Conservation (phyloP, 2,329 filamentous ascomycete species). For the Fusarium metavorans region DNA sequence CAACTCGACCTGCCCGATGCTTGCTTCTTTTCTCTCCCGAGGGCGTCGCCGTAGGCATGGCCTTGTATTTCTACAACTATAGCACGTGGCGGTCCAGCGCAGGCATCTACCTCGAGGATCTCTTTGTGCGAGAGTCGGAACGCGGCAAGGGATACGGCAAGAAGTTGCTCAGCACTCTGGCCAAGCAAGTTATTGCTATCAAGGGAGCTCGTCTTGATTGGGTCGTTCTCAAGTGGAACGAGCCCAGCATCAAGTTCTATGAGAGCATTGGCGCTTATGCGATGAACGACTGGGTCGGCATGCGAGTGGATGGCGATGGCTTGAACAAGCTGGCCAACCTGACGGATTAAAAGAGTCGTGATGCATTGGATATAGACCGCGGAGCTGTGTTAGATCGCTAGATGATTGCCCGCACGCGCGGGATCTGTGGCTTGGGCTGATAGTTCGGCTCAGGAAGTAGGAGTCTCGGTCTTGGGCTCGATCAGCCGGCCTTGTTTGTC, state of each 20-base stretch:
- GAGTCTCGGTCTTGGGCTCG: background rate
- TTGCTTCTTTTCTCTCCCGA: constrained; percentile 71
- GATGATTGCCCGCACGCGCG: background rate
- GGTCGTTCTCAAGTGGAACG: constrained; percentile 93
- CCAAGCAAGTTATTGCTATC: constrained; percentile 80
- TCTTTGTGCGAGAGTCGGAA: constrained; percentile 81
- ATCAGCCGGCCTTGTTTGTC: constrained; percentile 45
- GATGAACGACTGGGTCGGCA: constrained; percentile 79
- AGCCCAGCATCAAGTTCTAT: constrained; percentile 91
- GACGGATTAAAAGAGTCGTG: constrained; percentile 42
- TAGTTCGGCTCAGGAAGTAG: background rate
- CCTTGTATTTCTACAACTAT: constrained; percentile 95
- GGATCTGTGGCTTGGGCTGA: background rate
- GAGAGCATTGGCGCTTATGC: constrained; percentile 74
- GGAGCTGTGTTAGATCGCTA: background rate
- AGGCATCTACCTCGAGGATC: constrained; percentile 92
- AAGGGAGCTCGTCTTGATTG: constrained; percentile 85
- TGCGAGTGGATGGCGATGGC: constrained; percentile 78
- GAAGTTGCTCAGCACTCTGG: constrained; percentile 78
- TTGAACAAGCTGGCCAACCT: constrained; percentile 70
- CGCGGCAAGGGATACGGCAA: constrained; percentile 85
- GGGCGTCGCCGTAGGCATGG: constrained; percentile 75
- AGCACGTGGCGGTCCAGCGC: constrained; percentile 90
- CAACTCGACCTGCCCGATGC: constrained; percentile 77
- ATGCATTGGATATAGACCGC: background rate